Base-by-base conservation (phyloP, 2,329 filamentous ascomycete genomes). In the Paecilomyces sp. region DNA sequence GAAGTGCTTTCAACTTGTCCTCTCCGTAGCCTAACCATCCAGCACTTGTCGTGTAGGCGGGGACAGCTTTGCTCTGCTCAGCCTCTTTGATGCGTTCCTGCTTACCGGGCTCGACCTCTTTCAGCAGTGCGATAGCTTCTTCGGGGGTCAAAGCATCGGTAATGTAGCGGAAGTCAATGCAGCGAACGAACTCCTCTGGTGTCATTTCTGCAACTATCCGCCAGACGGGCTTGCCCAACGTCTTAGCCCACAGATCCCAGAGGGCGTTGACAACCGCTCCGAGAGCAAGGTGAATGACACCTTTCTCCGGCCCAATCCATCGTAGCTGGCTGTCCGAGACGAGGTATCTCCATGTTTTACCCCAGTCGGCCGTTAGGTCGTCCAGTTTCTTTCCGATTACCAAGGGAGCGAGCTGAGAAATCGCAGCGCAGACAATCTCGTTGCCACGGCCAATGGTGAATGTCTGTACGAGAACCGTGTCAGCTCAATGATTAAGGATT, bases 161-260 rank as follows among this genome's bases (percentile, higher is more conserved):
- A 74, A 96, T 95, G 77, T 97, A 96, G 56, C 92, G 84, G 80
- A 96, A 97, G 77, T 96, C 92, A 72, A 97, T 92, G 78, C 92
- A 93, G 61, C 82, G 78, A 57, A 96, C 91, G 57, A 95, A 85
- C 78, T 96, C 88, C 76, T 94, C 89, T 0, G 92, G 91, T 3
- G 83, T 88, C 90, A 96, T 95, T 66, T 96, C 92, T 11, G 89
- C 88, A 25, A 97, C 88, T 63, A 97, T 88, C 61, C 87, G 84
- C 92, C 92, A 96, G 13, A 96, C 90, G 3, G 92, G 92, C 80
- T 96, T 96, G 64, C 84, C 82, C 36, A 94, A 84, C 1, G 83
- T 83, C 79, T 95, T 96, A 58, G 90, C 91, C 92, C 92, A 96
- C n/a, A 96, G 84, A 74, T 96, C 92, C 92, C 92, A 96, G 68